phyloP scores from a whole-genome alignment of 2,329 filamentous ascomycete species.

The Colletotrichum sp. region DNA sequence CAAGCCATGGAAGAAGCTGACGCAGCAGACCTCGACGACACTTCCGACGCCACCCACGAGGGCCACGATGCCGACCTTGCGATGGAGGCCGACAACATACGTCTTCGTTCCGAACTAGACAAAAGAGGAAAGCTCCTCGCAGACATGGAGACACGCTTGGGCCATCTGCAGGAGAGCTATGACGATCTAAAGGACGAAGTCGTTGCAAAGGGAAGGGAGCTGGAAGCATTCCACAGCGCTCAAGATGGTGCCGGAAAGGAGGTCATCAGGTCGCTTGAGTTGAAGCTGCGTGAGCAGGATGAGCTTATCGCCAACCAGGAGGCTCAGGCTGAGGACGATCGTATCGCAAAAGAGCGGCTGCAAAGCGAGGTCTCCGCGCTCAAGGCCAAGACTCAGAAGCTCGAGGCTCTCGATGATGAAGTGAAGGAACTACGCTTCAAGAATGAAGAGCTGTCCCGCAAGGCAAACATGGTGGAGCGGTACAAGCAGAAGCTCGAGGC shows the following conservation, averaged over 20 bases:
- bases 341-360: constrained; percentile 48
- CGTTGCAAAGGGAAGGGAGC: constrained; percentile 59
- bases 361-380: constrained; percentile 54
- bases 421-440: constrained; percentile 63
- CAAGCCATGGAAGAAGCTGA: constrained; percentile 36
- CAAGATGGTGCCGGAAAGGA: constrained; percentile 57
- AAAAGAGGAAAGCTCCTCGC: constrained; percentile 61
- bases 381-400: constrained; percentile 49
- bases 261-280: constrained; percentile 58
- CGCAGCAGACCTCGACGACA: constrained; percentile 39
- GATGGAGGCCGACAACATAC: constrained; percentile 60
- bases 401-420: constrained; percentile 61
- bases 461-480: constrained; percentile 67
- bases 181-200: constrained; percentile 70
- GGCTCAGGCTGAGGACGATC: constrained; percentile 62
- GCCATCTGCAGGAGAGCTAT: constrained; percentile 65
- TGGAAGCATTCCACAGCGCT: constrained; percentile 54
- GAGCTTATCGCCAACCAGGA: constrained; percentile 75
- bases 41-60: constrained; percentile 42
- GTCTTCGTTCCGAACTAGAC: constrained; percentile 56
- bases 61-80: constrained; percentile 59
- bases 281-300: constrained; percentile 69
- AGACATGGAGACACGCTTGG: constrained; percentile 63
- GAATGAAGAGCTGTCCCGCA: constrained; percentile 63
- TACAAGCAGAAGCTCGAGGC: constrained; percentile 67